Conservation (phyloP, 805 yeast genomes). For the Nakazawaea holstii region DNA sequence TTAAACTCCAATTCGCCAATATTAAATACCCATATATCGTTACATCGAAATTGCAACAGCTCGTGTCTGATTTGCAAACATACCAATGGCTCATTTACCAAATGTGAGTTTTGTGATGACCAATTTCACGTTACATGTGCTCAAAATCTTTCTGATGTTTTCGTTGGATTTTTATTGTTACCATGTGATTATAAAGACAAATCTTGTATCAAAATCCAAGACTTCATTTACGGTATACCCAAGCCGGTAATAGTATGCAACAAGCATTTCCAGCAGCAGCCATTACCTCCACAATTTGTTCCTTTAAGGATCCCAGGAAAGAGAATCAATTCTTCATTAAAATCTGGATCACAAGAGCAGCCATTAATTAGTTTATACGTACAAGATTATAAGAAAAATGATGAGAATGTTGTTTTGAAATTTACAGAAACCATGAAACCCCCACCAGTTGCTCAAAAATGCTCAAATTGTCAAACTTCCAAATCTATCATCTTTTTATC, state of each 20-base stretch:
- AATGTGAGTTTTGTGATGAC: constrained; percentile 40
- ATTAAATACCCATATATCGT: constrained; percentile 27
- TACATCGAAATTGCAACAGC: constrained; percentile 25
- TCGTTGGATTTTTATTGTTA: constrained; percentile 48
- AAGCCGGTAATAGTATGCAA: constrained; percentile 40
- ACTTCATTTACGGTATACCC: constrained; percentile 31
- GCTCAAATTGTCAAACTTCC: constrained; percentile 2
- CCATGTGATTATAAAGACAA: constrained; percentile 20
- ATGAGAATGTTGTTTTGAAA: neutral
- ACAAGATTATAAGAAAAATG: constrained; percentile 25
- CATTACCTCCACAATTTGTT: constrained; percentile 16
- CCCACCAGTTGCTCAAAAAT: constrained; percentile 1
- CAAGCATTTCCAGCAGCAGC: constrained; percentile 24
- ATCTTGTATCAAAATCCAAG: constrained; percentile 17
- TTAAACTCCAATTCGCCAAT: constrained; percentile 40
- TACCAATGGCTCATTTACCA: constrained; percentile 43
- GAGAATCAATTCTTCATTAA: constrained; percentile 19
- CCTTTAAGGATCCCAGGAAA: constrained; percentile 27
- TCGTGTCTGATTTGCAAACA: constrained; percentile 42
- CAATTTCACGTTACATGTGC: constrained; percentile 55
- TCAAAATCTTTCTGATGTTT: constrained; percentile 36
- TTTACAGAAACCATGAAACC: too few species aligned
- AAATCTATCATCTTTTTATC: constrained; percentile 12
- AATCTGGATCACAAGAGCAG: constrained; percentile 19
- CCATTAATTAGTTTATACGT: constrained; percentile 36